Evolutionary conservation across 2,329 filamentous ascomycete genomes (phyloP), one percentile per base, ranked within the genome.

Genomic region (Escovopsis sp.): DNA sequence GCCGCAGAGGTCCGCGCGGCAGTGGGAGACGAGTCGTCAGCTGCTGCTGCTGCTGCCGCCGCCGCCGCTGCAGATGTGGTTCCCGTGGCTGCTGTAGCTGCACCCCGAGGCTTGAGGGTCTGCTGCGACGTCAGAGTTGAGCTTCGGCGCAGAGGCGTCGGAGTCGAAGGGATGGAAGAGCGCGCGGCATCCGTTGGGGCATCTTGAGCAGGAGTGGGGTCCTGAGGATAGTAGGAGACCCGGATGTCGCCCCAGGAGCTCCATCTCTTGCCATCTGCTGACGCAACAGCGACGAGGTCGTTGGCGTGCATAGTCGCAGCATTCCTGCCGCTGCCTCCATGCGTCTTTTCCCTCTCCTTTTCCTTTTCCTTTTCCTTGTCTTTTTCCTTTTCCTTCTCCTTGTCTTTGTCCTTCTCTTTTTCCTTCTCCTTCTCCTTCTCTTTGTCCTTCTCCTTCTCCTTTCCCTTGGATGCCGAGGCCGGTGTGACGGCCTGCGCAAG

Each of bases 171-270:
- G 32, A 63, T 48, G 26, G 70, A 68, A 8, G 65, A 57, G 6
- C 48, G 52, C 16, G 48, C 49, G 15, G 40, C 30, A 11, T 60
- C 57, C 8, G 39, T 31, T 9, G 39, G 26, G 12, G 34, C 37
- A 11, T 44, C 36, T n/a, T 39, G 18, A 23, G 46, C 36, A n/a
- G 58, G 39, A 4, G 41, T 33, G 34, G 54, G 27, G 38, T 54
- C 51, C 33, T 54, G 50, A 27, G 71, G 68, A 48, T 94, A 94
- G 57, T 93, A 96, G 15, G 76, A 72, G 35, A 96, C 60, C 47
- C 76, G 78, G 33, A 96, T 70, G 49, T 80, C 76, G 16, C 80
- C 82, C 79, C 85, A 93, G 37, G 81, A 76, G 41, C 76, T 71
- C 78, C 82, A 92, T 16, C 65, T 58, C 17, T 52, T 51, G 31